Base-by-base conservation (phyloP, 371 early-diverging fungal genomes). In the Mucor sp. region DNA sequence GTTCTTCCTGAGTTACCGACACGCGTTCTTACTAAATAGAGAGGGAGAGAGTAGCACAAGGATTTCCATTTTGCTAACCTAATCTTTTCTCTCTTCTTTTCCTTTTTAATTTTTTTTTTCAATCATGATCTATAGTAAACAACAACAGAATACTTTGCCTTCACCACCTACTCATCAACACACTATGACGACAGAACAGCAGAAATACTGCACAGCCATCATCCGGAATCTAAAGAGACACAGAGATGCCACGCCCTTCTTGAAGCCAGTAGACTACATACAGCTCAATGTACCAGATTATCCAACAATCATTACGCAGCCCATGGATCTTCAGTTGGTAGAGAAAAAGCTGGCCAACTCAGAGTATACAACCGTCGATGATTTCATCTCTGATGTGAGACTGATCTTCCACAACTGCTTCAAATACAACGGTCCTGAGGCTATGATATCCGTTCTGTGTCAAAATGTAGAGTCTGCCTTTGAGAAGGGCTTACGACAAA, bases 241-340 rank as follows among this genome's bases (percentile, higher is more conserved):
- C 64, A 85, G 91, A 33, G 86, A 90, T 61, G 89, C 94, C 6
- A 76, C 83, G 25, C 94, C 94, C 0, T 99, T 99, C 71, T 75
- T 95, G 15, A 80, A 88, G 43, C 99, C 99, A 4, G 99, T 99
- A 0, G 99, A 99, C 77, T 94, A 95, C 33, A 85, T 96, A 48
- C 88, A 87, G 50, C 84, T 98, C 19, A 90, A 90, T 44, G 90
- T 99, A 19, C 99, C 99, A 1, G 97, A 95, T 69, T 99, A 99
- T 78, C 92, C 91, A 27, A 86, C 87, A 3, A 87, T 94, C 67
- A 89, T 99, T 76, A 96, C 94, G 72, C 69, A 86, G 19, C 99
- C 99, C 0, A 99, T 99, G 98, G 99, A 99, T 74, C 78, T 99
- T 4, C 89, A 90, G 6, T 97, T 99, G 0, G 91, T 98, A 17